Percentiles rank a stretch among this genome's conserved stretches.
Conservation (phyloP, 1,284 basidiomycete species). For the Tetrapyrgos nigripes region DNA sequence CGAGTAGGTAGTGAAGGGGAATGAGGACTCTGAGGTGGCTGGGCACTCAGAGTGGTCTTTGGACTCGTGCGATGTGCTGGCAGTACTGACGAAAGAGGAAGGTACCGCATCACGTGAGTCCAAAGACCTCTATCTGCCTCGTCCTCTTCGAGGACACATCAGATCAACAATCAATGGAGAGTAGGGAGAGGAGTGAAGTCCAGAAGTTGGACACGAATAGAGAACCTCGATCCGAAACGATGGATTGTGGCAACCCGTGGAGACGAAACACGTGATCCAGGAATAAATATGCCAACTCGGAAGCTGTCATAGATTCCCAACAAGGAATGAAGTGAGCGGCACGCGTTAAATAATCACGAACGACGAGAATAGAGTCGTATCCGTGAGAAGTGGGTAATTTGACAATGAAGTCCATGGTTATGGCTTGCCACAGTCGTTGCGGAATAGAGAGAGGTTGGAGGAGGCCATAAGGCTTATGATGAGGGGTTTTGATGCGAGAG, state of each 20-base stretch:
- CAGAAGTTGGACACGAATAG: constrained; percentile 41
- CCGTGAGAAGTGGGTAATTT: constrained; percentile 39
- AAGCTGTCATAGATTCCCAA: no score
- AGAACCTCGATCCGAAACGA: no score
- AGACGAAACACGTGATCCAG: constrained; percentile 35
- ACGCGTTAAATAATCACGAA: constrained; percentile 47
- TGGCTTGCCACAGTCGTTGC: constrained; percentile 36
- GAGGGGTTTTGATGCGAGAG: constrained; percentile 33
- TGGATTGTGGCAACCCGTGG: constrained; percentile 40
- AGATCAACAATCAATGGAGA: constrained; percentile 32
- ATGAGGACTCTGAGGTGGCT: no score
- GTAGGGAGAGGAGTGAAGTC: constrained; percentile 25
- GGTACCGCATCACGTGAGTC: no score
- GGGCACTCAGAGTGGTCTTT: no score
- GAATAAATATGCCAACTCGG: constrained; percentile 38
- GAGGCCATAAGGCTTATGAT: constrained; percentile 41
- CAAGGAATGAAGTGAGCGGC: constrained; percentile 41
- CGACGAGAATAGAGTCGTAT: no score
- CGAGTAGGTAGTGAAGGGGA: no score
- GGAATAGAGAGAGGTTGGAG: no score
- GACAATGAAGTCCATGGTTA: constrained; percentile 49
- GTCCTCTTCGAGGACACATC: no score
- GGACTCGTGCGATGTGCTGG: no score
- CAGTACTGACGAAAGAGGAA: no score
- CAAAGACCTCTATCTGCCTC: no score